Evolutionary conservation across 192 early-diverging fungal genomes (phyloP), one percentile per base, ranked within the genome.

Genomic region (Podila verticillata): DNA sequence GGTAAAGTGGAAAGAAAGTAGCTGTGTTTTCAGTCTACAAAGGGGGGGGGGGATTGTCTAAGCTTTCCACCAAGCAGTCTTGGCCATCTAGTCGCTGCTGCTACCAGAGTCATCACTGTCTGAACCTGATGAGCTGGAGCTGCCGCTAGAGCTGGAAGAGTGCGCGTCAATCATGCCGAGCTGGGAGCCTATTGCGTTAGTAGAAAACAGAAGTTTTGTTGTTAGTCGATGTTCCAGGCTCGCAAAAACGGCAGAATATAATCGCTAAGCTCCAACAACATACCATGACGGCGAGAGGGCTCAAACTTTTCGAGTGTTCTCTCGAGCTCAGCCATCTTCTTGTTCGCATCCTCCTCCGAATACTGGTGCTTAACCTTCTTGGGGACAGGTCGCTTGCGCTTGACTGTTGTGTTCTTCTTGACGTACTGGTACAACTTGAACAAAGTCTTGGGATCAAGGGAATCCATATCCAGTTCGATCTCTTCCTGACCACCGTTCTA

Each of bases 381-480:
- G 22, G 67, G 58, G 9, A 81, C 75, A 44, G 87, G 75, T 35
- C 74, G 75, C 19, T 85, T 82, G 58, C 73, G 78, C 70, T 86
- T 87, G 26, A 67, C 71, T 51, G 85, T 82, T 29, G 80, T 79
- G 48, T 75, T 87, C 32, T 82, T 87, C 73, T 80, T 83, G 8
- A 97, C 96, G 82, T 93, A 98, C 49, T 94, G 87, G 77, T 97
- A 96, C 48, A 99, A 84, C 74, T 90, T 88, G 79, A 89, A 93
- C 29, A 97, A 87, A 13, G 96, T 97, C 32, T 81, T 83, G 66
- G 91, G 89, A 78, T 95, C 93, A 56, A 98, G 84, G 0, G 94
- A 87, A 68, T 97, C 96, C 83, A 99, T 97, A 68, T 99, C 97
- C 71, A 99, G 87, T 77, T 98, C 96, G 66, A 98, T 95, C 82